phyloP scores from a whole-genome alignment of 2,329 filamentous ascomycete species.

The Diplodia sapinea region DNA sequence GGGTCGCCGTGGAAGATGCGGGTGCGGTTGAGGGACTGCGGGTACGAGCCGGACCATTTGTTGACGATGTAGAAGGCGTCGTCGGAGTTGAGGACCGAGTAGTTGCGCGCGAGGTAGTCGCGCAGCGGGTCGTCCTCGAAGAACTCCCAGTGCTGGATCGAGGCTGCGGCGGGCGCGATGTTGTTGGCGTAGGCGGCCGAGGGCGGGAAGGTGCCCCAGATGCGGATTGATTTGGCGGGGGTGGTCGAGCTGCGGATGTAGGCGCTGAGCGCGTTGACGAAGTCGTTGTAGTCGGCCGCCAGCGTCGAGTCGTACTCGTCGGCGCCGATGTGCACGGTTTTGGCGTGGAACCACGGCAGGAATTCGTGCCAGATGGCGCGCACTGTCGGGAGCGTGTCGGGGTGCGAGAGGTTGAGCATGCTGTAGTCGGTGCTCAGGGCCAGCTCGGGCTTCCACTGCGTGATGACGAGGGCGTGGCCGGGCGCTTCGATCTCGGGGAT shows the following conservation, averaged over 20 bases:
- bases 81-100: conserved; percentile 54
- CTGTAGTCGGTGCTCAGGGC: conserved; percentile 46
- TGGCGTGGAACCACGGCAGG: conserved; percentile 48
- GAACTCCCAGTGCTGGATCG: conserved; percentile 58
- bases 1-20: conserved; percentile 53
- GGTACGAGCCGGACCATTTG: conserved; percentile 54
- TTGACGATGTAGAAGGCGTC: conserved; percentile 61
- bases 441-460: conserved; percentile 49
- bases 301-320: conserved; percentile 46
- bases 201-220: conserved; percentile 54
- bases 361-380: conserved; percentile 48
- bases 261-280: conserved; percentile 46
- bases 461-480: conserved; percentile 46
- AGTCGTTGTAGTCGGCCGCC: conserved; percentile 47
- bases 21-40: conserved; percentile 55
- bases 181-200: conserved; percentile 48
- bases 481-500: conserved; percentile 48
- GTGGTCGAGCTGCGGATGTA: conserved; percentile 43
- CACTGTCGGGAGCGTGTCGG: conserved; percentile 45
- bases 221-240: conserved; percentile 41
- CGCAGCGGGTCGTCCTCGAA: conserved; percentile 55
- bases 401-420: conserved; percentile 46
- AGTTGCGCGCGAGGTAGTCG: conserved; percentile 48
- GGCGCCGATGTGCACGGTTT: conserved; percentile 48
- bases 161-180: conserved; percentile 48